These are phyloP conservation scores for Paragyromitra xinjiangensis DNA, from an alignment of 495 filamentous ascomycete genomes.

Conservation along the genomic window DNA sequence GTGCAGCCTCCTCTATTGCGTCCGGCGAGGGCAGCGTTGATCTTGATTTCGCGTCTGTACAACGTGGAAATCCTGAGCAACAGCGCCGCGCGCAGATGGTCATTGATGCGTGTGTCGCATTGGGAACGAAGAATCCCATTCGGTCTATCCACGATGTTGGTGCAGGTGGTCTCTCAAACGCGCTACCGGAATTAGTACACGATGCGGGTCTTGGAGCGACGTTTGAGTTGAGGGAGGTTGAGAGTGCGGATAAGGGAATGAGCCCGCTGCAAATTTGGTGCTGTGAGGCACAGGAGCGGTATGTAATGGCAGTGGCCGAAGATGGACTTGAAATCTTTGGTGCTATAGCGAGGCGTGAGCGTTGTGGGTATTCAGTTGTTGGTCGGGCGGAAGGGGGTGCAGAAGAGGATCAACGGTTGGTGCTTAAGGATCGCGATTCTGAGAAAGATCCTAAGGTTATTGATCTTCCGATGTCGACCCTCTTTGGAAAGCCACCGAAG, in stretches of 20 bases:
- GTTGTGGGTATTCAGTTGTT: conserved; percentile 93
- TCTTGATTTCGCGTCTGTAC: conserved; percentile 94
- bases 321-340: conserved; percentile 84
- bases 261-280: conserved; percentile 97
- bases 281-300: conserved; percentile 94
- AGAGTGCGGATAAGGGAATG: conserved; percentile 88
- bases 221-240: conserved; percentile 91
- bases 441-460: conserved; percentile 79
- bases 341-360: conserved; percentile 82
- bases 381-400: conserved; percentile 76
- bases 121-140: conserved; percentile 86
- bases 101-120: conserved; percentile 87
- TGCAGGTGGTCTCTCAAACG: conserved; percentile 93
- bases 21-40: conserved; percentile 89
- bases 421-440: conserved; percentile 84
- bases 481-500: conserved; percentile 91
- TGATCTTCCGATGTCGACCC: conserved; percentile 86
- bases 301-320: conserved; percentile 82
- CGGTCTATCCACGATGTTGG: conserved; percentile 97
- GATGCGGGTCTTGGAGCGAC: conserved; percentile 87
- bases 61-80: conserved; percentile 93
- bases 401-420: conserved; percentile 70
- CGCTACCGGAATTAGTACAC: conserved; percentile 88
- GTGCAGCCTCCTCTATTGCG: conserved; percentile 88
- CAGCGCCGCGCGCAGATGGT: conserved; percentile 95